Percentiles rank a stretch among this genome's conserved stretches.
Evolutionary conservation across 2,329 filamentous ascomycete genomes (phyloP).

Genomic region (Tolypocladium amazonense): DNA sequence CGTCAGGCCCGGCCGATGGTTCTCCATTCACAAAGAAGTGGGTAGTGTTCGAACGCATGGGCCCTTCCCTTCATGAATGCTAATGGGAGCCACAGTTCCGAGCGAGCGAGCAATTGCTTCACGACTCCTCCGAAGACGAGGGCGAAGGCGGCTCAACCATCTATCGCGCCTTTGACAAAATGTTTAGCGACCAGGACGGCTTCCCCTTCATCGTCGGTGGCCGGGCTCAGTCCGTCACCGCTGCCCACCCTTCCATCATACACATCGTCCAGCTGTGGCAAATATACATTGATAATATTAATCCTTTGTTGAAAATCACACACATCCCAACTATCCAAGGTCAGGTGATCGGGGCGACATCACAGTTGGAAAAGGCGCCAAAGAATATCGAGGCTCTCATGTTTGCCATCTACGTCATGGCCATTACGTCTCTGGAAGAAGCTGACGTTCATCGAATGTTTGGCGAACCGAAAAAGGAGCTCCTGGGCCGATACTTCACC

Average conservation of each 20-base stretch:
- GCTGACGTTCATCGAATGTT: constrained; percentile 44
- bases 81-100: constrained; percentile 31
- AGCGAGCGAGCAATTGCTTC: constrained; percentile 33
- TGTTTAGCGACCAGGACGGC: constrained; percentile 44
- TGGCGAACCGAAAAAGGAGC: constrained; percentile 36
- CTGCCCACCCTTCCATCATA: constrained; percentile 41
- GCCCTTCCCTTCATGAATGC: not conserved
- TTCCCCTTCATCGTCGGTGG: constrained; percentile 48
- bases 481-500: constrained; percentile 42
- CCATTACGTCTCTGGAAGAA: constrained; percentile 47
- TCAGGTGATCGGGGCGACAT: constrained; percentile 52
- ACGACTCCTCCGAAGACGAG: constrained; percentile 46
- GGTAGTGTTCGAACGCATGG: constrained; percentile 4
- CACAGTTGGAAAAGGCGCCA: constrained; percentile 41
- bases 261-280: constrained; percentile 59
- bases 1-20: constrained; percentile 24
- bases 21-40: constrained; percentile 43
- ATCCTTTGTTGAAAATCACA: constrained; percentile 57
- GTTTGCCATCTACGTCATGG: constrained; percentile 54
- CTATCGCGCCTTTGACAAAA: constrained; percentile 47
- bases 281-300: constrained; percentile 58
- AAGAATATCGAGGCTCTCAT: constrained; percentile 54
- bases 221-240: constrained; percentile 28
- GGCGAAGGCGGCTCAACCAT: constrained; percentile 38
- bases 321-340: constrained; percentile 55